These are phyloP conservation scores for Dactylellina leptospora DNA, from an alignment of 2,329 filamentous ascomycete genomes.

Conservation along the genomic window DNA sequence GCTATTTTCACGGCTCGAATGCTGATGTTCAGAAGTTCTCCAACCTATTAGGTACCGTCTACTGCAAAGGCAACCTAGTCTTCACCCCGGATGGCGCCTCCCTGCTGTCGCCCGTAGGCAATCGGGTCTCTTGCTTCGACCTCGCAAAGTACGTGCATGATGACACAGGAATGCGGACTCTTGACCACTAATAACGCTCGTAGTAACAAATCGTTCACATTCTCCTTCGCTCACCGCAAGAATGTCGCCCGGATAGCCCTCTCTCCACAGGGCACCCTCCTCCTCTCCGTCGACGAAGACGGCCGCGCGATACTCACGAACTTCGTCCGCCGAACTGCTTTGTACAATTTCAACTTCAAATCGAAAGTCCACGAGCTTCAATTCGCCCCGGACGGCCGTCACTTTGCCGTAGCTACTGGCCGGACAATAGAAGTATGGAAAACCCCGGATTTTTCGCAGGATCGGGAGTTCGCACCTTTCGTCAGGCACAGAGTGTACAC, in stretches of 20 bases:
- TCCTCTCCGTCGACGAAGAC: constrained; percentile 93
- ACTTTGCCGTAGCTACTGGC: constrained; percentile 89
- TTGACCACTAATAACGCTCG: constrained; percentile 54
- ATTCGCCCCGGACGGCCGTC: constrained; percentile 88
- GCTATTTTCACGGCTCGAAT: neutral
- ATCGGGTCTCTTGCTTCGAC: constrained; percentile 94
- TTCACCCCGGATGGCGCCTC: constrained; percentile 97
- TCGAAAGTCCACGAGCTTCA: constrained; percentile 81
- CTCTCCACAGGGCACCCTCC: constrained; percentile 86
- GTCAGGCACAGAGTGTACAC: constrained; percentile 84
- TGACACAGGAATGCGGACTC: no score
- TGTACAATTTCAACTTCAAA: constrained; percentile 97
- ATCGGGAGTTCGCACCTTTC: constrained; percentile 94
- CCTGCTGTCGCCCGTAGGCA: constrained; percentile 94
- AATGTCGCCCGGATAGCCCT: constrained; percentile 90
- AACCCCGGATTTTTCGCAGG: constrained; percentile 81
- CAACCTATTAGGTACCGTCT: constrained; percentile 96
- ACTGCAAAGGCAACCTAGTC: constrained; percentile 95
- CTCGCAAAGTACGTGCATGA: constrained; percentile 92
- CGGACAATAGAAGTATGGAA: constrained; percentile 94
- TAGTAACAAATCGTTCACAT: constrained; percentile 85
- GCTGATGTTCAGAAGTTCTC: constrained; percentile 74
- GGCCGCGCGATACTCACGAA: constrained; percentile 93
- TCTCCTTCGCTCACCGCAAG: constrained; percentile 89
- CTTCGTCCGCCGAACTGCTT: constrained; percentile 80